Conservation (phyloP, 331 rosid genomes). For the Stylosanthes scabra region DNA sequence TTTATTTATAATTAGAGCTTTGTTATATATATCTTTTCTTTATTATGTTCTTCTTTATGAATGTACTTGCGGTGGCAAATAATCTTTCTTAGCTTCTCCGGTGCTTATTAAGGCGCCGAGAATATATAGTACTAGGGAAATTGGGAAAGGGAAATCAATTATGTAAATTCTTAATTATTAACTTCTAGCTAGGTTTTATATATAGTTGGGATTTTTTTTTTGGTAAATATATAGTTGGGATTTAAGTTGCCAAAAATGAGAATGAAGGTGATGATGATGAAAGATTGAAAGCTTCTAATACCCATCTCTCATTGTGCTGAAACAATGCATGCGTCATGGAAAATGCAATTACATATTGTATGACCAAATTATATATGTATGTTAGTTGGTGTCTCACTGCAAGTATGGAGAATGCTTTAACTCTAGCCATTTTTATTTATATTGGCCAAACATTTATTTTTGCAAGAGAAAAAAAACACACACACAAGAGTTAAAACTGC, state of each 20-base stretch:
- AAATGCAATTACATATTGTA: background rate
- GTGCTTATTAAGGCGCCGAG: conserved; percentile 9
- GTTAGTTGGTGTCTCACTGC: too few species aligned
- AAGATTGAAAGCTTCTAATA: conserved; percentile 3
- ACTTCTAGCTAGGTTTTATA: conserved; percentile 1
- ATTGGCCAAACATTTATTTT: too few species aligned
- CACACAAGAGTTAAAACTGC: conserved; percentile 10
- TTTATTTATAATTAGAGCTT: background rate
- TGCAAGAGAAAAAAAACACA: too few species aligned
- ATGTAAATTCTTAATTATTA: conserved; percentile 32
- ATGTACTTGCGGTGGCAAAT: background rate
- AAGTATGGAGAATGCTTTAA: too few species aligned
- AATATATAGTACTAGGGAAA: too few species aligned
- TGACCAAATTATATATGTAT: conserved; percentile 31
- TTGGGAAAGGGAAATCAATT: conserved; percentile 27
- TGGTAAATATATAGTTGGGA: background rate
- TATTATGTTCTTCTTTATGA: background rate
- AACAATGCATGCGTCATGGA: conserved; percentile 40
- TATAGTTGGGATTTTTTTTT: background rate
- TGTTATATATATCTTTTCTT: background rate
- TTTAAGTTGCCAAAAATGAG: background rate
- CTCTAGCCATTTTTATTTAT: too few species aligned
- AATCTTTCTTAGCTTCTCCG: conserved; percentile 2
- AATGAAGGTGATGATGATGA: conserved; percentile 7
- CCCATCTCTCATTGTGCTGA: conserved; percentile 38